Evolutionary conservation across 2,329 filamentous ascomycete species (phyloP), one percentile per base, ranked within the genome.

Genomic region (Cytospora piceicola): DNA sequence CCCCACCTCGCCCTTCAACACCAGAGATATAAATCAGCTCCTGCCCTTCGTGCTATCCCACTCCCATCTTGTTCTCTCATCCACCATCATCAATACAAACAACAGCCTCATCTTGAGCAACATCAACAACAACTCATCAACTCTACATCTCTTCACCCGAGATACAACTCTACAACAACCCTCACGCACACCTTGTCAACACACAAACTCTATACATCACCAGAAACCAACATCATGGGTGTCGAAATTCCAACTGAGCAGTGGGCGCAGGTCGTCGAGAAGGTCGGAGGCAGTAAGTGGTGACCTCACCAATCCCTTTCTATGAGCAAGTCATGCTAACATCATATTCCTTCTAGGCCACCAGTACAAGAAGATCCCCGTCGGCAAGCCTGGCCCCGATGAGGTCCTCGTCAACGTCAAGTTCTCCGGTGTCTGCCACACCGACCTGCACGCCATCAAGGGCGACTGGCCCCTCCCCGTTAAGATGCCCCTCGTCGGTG

Each of bases 401-500:
- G 92, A 97, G 80, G 91, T 97, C 71, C 90, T 97, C 64, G 85
- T 96, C 39, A 96, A 92, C 78, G 92, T 96, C 67, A 96, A 96
- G 82, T 92, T 95, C 78, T 93, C 91, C 0, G 88, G 86, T 49
- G 89, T 85, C 32, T 82, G 84, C 63, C 88, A 96, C 82, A 95
- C 93, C 49, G 92, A 96, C 77, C 83, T 84, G 57, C 84, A 87
- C 77, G 92, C 92, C 73, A 85, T 94, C 78, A 90, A 92, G 69
- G 93, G 93, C 63, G 93, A 97, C 81, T 97, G 93, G 93, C 93
- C 93, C 60, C 79, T 96, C 61, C 77, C 82, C n/a, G 86, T 85
- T 74, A 96, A 96, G 82, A 81, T 94, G 69, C 93, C 93, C 49
- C 85, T 97, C 12, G 90, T 97, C 64, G 93, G 94, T 75, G 93